Evolutionary conservation across 1,284 basidiomycete genomes (phyloP).

Genomic region (Stygiomarasmius scandens): DNA sequence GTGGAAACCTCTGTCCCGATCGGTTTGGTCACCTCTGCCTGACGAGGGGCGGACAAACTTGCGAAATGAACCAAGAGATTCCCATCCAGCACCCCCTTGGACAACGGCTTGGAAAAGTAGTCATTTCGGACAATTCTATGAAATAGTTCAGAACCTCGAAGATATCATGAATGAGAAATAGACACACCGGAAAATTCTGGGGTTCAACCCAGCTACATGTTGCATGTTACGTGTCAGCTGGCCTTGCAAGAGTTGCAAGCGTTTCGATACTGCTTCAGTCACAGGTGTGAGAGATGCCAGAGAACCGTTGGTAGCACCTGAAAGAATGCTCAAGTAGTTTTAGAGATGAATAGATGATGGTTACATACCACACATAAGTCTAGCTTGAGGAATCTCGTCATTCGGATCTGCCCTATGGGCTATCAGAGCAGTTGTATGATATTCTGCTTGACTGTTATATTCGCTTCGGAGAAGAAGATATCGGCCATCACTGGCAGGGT

Average conservation of each 20-base stretch:
- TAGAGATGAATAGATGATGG: neutral
- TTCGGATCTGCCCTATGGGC: constrained; percentile 76
- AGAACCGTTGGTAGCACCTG: constrained; percentile 82
- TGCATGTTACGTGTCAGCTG: constrained; percentile 89
- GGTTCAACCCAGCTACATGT: constrained; percentile 91
- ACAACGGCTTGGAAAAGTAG: constrained; percentile 77
- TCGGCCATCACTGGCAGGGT: constrained; percentile 61
- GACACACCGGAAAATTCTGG: constrained; percentile 83
- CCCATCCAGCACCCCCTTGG: constrained; percentile 88
- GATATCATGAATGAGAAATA: neutral
- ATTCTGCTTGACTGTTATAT: constrained; percentile 80
- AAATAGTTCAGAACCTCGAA: constrained; percentile 13
- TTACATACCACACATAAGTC: constrained; percentile 70
- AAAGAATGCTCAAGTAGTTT: constrained; percentile 4
- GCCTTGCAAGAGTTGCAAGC: constrained; percentile 88
- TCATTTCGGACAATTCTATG: constrained; percentile 88
- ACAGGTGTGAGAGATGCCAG: constrained; percentile 78
- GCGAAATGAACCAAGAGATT: constrained; percentile 78
- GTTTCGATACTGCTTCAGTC: constrained; percentile 77
- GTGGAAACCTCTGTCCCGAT: no score
- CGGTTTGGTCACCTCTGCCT: constrained; percentile 29
- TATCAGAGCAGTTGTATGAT: constrained; percentile 69
- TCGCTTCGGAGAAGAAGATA: constrained; percentile 81
- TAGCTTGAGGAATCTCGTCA: constrained; percentile 74
- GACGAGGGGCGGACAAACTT: constrained; percentile 67